Conservation (phyloP, 345 rosid genomes). For the Citrus reticulata region DNA sequence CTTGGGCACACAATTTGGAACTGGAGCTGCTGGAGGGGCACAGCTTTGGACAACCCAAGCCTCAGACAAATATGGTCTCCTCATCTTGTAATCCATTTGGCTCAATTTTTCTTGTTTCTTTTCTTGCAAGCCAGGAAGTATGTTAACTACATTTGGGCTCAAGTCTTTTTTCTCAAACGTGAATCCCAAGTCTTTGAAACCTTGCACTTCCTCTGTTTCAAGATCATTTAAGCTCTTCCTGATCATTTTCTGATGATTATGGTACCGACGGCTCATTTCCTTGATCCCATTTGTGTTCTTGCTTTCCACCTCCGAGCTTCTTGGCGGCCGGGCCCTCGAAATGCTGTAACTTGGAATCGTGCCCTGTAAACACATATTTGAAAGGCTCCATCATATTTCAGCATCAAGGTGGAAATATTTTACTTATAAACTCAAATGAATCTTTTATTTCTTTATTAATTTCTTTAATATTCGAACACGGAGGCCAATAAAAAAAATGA, state of each 20-base stretch:
- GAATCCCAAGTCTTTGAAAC: constrained; percentile 48
- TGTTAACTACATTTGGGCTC: constrained; percentile 24
- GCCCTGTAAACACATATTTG: constrained; percentile 14
- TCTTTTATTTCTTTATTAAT: neutral
- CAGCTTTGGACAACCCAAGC: constrained; percentile 33
- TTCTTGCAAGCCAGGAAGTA: constrained; percentile 36
- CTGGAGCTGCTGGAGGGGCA: constrained; percentile 24
- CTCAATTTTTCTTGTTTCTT: constrained; percentile 13
- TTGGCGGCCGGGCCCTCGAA: constrained; percentile 42
- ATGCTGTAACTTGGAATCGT: constrained; percentile 22
- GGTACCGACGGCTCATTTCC: constrained; percentile 20
- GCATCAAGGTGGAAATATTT: neutral
- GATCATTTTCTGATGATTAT: constrained; percentile 17
- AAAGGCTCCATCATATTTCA: neutral
- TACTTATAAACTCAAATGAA: neutral
- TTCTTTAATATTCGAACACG: too few species aligned
- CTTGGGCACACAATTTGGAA: constrained; percentile 39
- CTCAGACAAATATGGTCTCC: constrained; percentile 35
- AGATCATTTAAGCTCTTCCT: constrained; percentile 43
- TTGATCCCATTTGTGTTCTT: neutral
- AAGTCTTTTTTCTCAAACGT: constrained; percentile 33
- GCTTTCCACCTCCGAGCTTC: constrained; percentile 26
- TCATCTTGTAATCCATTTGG: neutral
- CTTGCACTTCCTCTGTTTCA: constrained; percentile 42
- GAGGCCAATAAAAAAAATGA: too few species aligned